Conservation (phyloP, 441 rosid species). For the Brassica hybrid region DNA sequence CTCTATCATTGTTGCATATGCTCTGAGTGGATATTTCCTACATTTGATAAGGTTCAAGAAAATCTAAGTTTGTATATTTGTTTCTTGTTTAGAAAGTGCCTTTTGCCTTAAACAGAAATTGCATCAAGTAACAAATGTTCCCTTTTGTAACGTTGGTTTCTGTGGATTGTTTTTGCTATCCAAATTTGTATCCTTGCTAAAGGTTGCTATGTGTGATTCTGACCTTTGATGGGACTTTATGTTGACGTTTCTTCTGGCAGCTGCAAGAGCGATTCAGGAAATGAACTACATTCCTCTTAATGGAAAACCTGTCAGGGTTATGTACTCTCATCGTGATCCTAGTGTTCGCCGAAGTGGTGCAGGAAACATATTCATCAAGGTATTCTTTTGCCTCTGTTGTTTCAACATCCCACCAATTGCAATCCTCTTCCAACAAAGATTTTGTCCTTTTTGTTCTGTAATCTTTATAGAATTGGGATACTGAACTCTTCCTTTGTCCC, state of each 20-base stretch:
- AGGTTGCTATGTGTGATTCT: not conserved
- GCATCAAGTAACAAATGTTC: not conserved
- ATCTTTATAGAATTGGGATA: not conserved
- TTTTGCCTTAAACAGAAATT: not conserved
- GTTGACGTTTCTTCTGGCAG: conserved; percentile 48
- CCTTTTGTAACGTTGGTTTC: not conserved
- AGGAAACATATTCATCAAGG: conserved; percentile 89
- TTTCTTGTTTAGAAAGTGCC: not conserved
- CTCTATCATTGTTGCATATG: not conserved
- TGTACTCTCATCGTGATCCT: conserved; percentile 90
- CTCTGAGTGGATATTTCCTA: not conserved
- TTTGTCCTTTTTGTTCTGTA: not conserved
- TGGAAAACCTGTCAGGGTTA: conserved; percentile 76
- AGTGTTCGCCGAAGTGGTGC: conserved; percentile 81
- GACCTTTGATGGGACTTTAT: conserved; percentile 1
- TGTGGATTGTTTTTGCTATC: not conserved
- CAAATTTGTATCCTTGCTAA: not conserved
- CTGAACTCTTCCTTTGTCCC: not conserved
- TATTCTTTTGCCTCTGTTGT: conserved; percentile 27
- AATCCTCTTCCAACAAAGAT: not conserved
- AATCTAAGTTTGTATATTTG: not conserved
- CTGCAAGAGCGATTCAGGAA: conserved; percentile 79
- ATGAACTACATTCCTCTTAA: conserved; percentile 75
- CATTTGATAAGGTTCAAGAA: not conserved
- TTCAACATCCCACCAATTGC: not conserved